phyloP scores from a whole-genome alignment of 2,329 filamentous ascomycete species.

The Amphichorda felina region DNA sequence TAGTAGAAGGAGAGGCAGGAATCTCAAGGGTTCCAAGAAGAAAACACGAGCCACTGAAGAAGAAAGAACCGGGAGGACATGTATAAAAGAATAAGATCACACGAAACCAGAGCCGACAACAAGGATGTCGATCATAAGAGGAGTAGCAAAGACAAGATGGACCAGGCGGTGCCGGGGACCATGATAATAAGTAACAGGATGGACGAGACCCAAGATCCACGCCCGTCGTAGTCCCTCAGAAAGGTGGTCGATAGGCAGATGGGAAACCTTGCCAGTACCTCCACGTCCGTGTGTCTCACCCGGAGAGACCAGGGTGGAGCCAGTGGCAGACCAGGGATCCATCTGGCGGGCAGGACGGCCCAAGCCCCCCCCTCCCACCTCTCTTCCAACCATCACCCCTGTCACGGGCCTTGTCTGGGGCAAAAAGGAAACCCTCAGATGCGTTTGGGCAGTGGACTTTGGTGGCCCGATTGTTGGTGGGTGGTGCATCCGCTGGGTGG shows the following conservation, averaged over 20 bases:
- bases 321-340: conserved; percentile 6
- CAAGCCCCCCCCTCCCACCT: conserved; percentile 10
- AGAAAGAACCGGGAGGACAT: conserved; percentile 37
- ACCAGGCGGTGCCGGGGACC: conserved; percentile 17
- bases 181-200: conserved; percentile 33
- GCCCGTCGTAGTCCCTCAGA: background rate
- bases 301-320: conserved; percentile 24
- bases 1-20: conserved; percentile 31
- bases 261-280: conserved; percentile 9
- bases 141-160: conserved; percentile 17
- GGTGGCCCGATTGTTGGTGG: background rate
- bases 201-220: conserved; percentile 25
- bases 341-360: conserved; percentile 10
- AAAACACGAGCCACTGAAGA: conserved; percentile 30
- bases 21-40: conserved; percentile 28
- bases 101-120: conserved; percentile 24
- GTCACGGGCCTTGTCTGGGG: conserved; percentile 6
- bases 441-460: conserved; percentile 2
- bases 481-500: background rate
- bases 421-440: conserved; percentile 5
- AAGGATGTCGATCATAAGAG: conserved; percentile 34
- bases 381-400: conserved; percentile 3
- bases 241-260: conserved; percentile 2
- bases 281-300: conserved; percentile 40
- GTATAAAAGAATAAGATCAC: conserved; percentile 31